These are phyloP conservation scores for Porphyra umbilicalis DNA, from an alignment of 31 red algal species.

Conservation along the genomic window DNA sequence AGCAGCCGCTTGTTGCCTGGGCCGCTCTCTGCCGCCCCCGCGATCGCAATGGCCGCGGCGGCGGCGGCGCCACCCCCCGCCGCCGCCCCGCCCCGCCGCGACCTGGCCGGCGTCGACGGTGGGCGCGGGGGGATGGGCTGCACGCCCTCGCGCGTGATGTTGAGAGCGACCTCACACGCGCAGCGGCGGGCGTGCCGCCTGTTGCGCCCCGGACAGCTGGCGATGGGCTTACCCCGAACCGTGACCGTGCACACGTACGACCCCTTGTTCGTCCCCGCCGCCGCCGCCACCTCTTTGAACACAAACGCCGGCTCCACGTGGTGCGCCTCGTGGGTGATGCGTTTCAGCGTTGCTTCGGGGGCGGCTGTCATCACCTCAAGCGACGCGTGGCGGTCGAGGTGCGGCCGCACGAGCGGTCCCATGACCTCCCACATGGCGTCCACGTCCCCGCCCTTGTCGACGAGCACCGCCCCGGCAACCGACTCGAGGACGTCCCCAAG, in stretches of 20 bases:
- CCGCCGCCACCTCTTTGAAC: neutral
- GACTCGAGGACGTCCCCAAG: conserved; percentile 75
- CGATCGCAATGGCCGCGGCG: neutral
- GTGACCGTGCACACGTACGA: neutral
- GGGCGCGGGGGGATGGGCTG: neutral
- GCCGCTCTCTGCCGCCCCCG: neutral
- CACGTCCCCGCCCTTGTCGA: conserved; percentile 30
- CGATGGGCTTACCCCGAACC: neutral
- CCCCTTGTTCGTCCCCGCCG: too few relatives aligned
- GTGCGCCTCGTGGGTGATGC: neutral
- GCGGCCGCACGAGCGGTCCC: neutral
- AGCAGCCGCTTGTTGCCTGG: neutral
- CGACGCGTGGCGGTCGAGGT: neutral
- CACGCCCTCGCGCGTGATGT: neutral
- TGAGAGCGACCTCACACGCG: neutral
- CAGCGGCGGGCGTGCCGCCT: neutral
- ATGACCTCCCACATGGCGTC: neutral
- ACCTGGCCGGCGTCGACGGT: neutral
- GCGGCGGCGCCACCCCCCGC: neutral
- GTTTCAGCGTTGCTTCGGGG: neutral
- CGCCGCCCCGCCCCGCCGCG: neutral
- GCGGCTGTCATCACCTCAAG: neutral
- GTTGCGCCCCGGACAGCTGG: neutral
- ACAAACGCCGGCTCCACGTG: neutral
- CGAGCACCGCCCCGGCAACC: conserved; percentile 65